phyloP scores from a whole-genome alignment of 768 basidiomycete species.

The Chalciporus chontae region DNA sequence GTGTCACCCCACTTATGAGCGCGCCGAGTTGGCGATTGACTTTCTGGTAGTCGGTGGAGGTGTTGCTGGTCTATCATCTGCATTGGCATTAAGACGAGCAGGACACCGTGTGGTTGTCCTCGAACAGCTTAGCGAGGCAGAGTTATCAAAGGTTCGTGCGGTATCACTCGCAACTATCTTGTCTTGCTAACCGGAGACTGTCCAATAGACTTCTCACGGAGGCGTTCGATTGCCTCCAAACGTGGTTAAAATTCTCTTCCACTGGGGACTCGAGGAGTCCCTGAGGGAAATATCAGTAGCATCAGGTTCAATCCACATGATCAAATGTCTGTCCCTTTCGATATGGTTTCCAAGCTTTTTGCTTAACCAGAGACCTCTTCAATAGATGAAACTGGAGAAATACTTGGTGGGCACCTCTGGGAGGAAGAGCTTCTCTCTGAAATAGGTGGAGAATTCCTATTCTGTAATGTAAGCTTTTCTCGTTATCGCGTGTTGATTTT shows the following conservation, averaged over 20 bases:
- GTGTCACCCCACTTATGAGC: constrained; percentile 11
- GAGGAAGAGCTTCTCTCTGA: constrained; percentile 46
- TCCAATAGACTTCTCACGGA: constrained; percentile 29
- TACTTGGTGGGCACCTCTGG: constrained; percentile 44
- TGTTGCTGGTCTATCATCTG: constrained; percentile 54
- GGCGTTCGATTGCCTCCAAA: constrained; percentile 56
- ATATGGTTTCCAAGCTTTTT: not conserved
- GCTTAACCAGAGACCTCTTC: constrained; percentile 6
- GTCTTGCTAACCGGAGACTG: not conserved
- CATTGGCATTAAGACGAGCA: constrained; percentile 49
- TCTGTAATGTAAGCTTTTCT: constrained; percentile 40
- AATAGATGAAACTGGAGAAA: constrained; percentile 42
- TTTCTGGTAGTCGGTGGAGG: constrained; percentile 50
- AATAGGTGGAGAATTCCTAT: constrained; percentile 47
- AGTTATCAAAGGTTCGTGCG: constrained; percentile 31
- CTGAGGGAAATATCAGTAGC: constrained; percentile 35
- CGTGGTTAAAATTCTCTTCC: constrained; percentile 49
- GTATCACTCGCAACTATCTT: too few species aligned
- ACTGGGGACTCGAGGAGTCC: constrained; percentile 51
- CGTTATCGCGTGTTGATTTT: not conserved
- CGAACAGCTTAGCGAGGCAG: constrained; percentile 44
- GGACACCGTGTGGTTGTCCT: constrained; percentile 61
- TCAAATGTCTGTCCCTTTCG: constrained; percentile 24
- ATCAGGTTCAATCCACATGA: constrained; percentile 20
- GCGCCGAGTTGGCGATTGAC: constrained; percentile 26